Evolutionary conservation across 1,139 yeast species (phyloP), one percentile per base, ranked within the genome.

Genomic region (Wickerhamomyces sp.): DNA sequence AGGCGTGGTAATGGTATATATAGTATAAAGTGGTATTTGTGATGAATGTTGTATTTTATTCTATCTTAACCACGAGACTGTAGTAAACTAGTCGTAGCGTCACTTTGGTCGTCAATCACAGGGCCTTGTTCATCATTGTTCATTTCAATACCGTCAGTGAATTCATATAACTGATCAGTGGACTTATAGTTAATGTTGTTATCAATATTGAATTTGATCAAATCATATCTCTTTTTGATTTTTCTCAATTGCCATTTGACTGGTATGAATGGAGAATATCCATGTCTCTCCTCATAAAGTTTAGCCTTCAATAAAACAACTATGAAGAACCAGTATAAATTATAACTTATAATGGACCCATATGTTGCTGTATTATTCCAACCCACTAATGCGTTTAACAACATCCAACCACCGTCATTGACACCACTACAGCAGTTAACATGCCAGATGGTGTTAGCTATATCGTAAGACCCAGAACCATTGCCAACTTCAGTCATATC

Each of bases 351-450:
- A n/a, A 90, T 89, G 30, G 96, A 86, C 16, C 96, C 96, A 58
- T 85, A 87, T 2, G 97, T 89, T 15, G 97, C 97, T 28, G 94
- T 78, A 63, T 90, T 90, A 28, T 92, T 86, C 98, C 98, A 90
- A 1, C 97, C 98, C 41, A 92, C 72, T 13, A 90, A 67, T 6
- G 97, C 97, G 52, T 92, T 89, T 60, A 89, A 74, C 28, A 90
- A 72, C 82, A 87, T 88, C 96, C 96, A 90, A 47, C 95, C 92
- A 28, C 90, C 90, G 59, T 85, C 95, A 33, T 74, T 82, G 51
- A 83, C 80, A 16, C 97, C 96, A 61, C 88, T 88, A 67, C 97
- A 90, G 64, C 97, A 90, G 67, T 90, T 89, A 31, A 90, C 97
- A 65, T 90, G 97, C 97, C 97, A 90, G 2, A 90, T 86, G 14